Evolutionary conservation across 768 basidiomycete genomes (phyloP).

Genomic region (Leccinum barrowsii): DNA sequence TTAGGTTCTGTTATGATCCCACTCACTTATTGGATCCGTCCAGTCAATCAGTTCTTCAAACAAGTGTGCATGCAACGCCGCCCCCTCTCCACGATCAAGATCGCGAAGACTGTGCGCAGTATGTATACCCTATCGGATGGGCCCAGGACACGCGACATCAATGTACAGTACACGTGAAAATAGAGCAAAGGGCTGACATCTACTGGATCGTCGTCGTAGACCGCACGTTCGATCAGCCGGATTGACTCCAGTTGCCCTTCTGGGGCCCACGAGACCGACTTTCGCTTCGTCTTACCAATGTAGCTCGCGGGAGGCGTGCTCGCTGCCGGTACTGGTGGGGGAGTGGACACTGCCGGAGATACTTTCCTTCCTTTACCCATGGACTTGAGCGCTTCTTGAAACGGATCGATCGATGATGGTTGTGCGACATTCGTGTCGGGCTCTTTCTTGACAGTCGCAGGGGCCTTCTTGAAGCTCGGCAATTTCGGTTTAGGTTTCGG

Average conservation of each 20-base stretch:
- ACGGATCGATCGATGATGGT: conserved; percentile 75
- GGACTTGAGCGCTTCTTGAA: conserved; percentile 76
- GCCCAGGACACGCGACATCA: conserved; percentile 41
- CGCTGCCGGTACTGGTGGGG: conserved; percentile 39
- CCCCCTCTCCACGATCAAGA: conserved; percentile 84
- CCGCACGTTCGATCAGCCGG: conserved; percentile 77
- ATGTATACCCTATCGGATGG: conserved; percentile 64
- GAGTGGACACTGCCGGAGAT: conserved; percentile 59
- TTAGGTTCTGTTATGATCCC: conserved; percentile 12
- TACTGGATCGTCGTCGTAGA: conserved; percentile 86
- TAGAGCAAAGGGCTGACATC: conserved; percentile 67
- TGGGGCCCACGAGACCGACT: conserved; percentile 75
- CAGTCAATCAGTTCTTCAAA: conserved; percentile 89
- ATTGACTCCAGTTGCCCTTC: conserved; percentile 72
- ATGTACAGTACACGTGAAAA: conserved; percentile 45
- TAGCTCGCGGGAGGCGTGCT: conserved; percentile 35
- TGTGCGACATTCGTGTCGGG: conserved; percentile 61
- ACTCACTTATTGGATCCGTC: conserved; percentile 79
- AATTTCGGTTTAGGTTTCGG: conserved; percentile 82
- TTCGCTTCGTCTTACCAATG: conserved; percentile 60
- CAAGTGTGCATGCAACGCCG: conserved; percentile 74
- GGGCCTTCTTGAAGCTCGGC: conserved; percentile 83
- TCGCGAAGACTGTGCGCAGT: conserved; percentile 72
- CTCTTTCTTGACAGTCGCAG: conserved; percentile 48
- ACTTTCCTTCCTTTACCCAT: conserved; percentile 63